phyloP scores from a whole-genome alignment of 139 green algal species.

The Chlamydomonas incerta region DNA sequence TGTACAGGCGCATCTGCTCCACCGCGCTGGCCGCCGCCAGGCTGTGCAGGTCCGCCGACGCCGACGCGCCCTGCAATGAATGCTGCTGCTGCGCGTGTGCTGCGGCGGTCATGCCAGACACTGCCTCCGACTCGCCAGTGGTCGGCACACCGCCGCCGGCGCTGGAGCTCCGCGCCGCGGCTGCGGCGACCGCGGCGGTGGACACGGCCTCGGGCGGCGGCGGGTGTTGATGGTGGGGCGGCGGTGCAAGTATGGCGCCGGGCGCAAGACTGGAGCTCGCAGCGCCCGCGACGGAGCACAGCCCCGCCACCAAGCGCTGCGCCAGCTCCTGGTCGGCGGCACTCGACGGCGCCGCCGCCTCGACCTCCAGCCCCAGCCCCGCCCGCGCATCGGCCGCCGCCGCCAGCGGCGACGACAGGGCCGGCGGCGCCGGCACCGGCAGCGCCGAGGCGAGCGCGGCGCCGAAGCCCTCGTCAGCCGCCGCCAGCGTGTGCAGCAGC shows the following conservation, averaged over 20 bases:
- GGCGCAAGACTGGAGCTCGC: no score
- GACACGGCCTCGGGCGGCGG: neutral
- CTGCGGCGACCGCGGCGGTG: neutral
- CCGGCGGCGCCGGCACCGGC: neutral
- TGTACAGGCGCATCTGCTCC: neutral
- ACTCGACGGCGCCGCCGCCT: neutral
- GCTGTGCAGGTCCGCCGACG: neutral
- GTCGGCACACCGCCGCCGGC: no score
- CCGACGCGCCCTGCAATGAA: neutral
- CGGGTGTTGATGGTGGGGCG: no score
- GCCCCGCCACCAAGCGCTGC: neutral
- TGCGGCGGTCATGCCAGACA: neutral
- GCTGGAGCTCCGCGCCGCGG: no score
- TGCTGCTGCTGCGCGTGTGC: neutral
- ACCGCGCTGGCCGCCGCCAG: neutral
- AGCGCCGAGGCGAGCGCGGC: neutral
- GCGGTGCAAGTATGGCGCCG: no score
- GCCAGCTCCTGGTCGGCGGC: neutral
- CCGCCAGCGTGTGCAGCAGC: slow-evolving; percentile 41
- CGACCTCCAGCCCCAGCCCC: neutral
- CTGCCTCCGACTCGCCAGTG: neutral
- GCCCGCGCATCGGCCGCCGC: neutral
- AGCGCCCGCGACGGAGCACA: neutral
- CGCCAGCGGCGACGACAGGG: neutral
- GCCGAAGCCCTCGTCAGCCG: neutral